Evolutionary conservation across 108 stramenopile genomes (phyloP).

Genomic region (Parietichytrium sp.): DNA sequence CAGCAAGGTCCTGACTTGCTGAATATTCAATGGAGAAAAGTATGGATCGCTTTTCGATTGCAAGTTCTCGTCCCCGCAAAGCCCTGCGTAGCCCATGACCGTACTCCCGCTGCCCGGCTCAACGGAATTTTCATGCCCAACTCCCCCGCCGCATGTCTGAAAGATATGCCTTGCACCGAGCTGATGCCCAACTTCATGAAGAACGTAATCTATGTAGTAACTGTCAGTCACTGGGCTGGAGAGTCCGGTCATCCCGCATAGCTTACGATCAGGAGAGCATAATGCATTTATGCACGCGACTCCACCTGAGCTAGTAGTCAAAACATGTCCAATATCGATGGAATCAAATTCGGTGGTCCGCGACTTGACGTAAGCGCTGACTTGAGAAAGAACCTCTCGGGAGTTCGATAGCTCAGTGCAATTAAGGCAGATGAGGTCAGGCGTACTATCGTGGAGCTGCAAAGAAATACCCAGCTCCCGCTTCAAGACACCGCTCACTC

Average conservation of each 20-base stretch:
- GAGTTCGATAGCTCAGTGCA: background rate
- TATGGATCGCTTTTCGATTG: constrained; percentile 26
- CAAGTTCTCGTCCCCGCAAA: background rate
- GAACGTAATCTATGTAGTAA: constrained; percentile 18
- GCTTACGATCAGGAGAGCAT: background rate
- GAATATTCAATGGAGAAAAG: constrained; percentile 14
- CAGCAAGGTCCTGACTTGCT: background rate
- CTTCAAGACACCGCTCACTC: background rate
- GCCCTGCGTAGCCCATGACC: constrained; percentile 18
- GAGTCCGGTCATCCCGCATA: constrained; percentile 21
- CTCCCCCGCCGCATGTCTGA: background rate
- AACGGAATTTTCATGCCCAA: background rate
- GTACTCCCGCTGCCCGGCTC: constrained; percentile 27
- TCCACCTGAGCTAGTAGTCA: background rate
- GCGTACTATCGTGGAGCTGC: background rate
- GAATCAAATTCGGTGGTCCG: background rate
- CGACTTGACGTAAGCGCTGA: background rate
- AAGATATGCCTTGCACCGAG: background rate
- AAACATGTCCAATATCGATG: background rate
- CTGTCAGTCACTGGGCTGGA: background rate
- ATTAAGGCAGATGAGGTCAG: constrained; percentile 2
- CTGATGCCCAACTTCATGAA: constrained; percentile 18
- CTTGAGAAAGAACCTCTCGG: background rate
- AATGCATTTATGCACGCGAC: constrained; percentile 7
- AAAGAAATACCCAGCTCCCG: background rate